Percentiles rank a stretch among this genome's conserved stretches.
Conservation (phyloP, 306 rosid species). For the Cicer pinnatifidum region DNA sequence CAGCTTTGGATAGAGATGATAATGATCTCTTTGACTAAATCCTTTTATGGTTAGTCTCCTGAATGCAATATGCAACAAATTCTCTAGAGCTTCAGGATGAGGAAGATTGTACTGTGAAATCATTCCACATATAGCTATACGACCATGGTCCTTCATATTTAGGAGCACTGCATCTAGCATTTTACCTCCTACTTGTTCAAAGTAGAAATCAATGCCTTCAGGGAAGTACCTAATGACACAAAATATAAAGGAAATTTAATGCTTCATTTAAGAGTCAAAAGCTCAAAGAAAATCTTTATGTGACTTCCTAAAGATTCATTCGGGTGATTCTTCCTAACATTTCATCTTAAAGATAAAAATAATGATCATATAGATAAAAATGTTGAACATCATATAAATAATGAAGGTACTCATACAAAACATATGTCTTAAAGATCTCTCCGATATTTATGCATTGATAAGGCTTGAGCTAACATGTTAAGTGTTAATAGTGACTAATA, state of each 20-base stretch:
- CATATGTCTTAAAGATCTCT: not conserved
- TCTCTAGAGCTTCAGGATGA: constrained; percentile 40
- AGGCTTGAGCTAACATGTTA: not conserved
- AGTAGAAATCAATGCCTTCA: constrained; percentile 45
- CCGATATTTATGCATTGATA: not conserved
- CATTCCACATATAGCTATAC: constrained; percentile 41
- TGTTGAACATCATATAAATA: no score
- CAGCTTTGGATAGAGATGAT: constrained; percentile 46
- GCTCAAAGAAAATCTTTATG: no score
- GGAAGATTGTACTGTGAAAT: constrained; percentile 50
- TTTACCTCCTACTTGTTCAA: constrained; percentile 52
- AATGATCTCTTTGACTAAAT: constrained; percentile 40
- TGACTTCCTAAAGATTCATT: no score
- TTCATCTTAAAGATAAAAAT: no score
- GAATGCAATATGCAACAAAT: constrained; percentile 36
- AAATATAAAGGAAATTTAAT: not conserved
- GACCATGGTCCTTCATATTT: constrained; percentile 42
- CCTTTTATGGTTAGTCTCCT: constrained; percentile 47
- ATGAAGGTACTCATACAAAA: no score
- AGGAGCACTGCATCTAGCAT: constrained; percentile 49
- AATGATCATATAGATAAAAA: no score
- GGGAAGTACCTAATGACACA: constrained; percentile 43
- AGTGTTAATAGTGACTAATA: not conserved
- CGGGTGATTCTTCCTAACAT: no score
- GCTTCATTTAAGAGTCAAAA: not conserved